Evolutionary conservation across 495 filamentous ascomycete genomes (phyloP), one percentile per base, ranked within the genome.

Genomic region (Zalerion maritima): DNA sequence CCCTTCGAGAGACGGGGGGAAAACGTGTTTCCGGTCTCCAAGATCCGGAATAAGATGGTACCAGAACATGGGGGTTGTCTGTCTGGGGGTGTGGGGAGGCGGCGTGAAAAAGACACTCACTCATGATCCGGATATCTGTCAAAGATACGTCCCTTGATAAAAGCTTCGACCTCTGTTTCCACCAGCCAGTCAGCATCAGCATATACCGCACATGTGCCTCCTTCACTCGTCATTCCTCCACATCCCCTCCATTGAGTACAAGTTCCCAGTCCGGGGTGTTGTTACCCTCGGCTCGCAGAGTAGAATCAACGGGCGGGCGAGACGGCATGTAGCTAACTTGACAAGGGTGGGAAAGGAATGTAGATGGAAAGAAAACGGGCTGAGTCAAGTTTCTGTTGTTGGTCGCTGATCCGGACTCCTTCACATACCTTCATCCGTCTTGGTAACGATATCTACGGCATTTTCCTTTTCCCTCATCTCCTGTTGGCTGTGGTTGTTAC

Each of bases 401-500:
- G n/a, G n/a, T n/a, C n/a, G n/a, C n/a, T n/a, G n/a, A n/a, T n/a
- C n/a, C n/a, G n/a, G n/a, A n/a, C n/a, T n/a, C n/a, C n/a, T n/a
- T n/a, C n/a, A n/a, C 55, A 36, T 41, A 75, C 74, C 71, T 50
- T 76, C 66, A 42, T 79, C 74, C 1, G 70, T 73, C 53, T 79
- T 68, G 16, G 75, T 79, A 18, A 81, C 75, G 28, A 80, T 68
- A 44, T 80, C 74, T 6, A 81, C 76, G 0, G 76, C 59, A 42
- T 63, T 78, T 11, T 75, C 71, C 41, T 81, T 81, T 51, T 67
- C 61, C 16, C 40, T 34, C 30, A 55, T 47, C 4, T 42, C 40
- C 23, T 45, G 42, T 7, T 50, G 36, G 18, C 21, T 24, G 15
- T 12, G 17, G 9, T 34, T 26, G 28, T 35, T 12, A 41, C 41